Evolutionary conservation across 2,329 filamentous ascomycete genomes (phyloP), one percentile per base, ranked within the genome.

Genomic region (Neofusicoccum umdonicola): DNA sequence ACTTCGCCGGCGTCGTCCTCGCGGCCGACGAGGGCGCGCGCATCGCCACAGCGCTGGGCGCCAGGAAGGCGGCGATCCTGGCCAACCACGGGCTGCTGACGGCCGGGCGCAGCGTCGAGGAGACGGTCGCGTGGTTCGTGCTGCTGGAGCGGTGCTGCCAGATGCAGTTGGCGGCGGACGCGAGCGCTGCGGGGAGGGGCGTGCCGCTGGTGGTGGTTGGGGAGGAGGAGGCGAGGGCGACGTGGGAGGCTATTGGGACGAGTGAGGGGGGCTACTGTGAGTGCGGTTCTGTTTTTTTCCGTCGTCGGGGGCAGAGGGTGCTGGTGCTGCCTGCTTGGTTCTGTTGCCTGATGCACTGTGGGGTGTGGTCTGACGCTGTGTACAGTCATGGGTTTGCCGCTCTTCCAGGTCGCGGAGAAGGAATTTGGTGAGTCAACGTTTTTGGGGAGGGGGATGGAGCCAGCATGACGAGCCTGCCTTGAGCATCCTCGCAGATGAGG

Each of bases 41-140:
- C 48, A 86, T 92, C 67, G 89, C 89, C 2, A 78, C 78, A 7
- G 84, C 88, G 0, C 79, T 92, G 1, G 89, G 89, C 0, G 84
- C 84, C 68, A 89, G 82, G n/a, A 85, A 85, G 73, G 88, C 82
- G 1, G 82, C 86, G 67, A 87, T 92, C 51, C 77, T 92, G 57
- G 81, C 88, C 68, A 92, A 92, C 72, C 90, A 92, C 75, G 90
- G 90, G 0, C 77, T 92, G 37, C 75, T 92, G 52, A 90, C 88
- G 0, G 88, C 91, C 0, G 90, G 90, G 2, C 71, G 75, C 5
- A 92, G 89, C 0, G 89, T 92, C 1, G 90, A 92, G 71, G 90
- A 92, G 75, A 89, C 90, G 1, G 87, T 87, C 0, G 92, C 88
- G 73, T 75, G 91, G 56, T 90, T 90, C 72, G 87, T 86, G 0